Evolutionary conservation across 2,329 filamentous ascomycete species (phyloP), one percentile per base, ranked within the genome.

Genomic region (Aspergillus chevalieri): DNA sequence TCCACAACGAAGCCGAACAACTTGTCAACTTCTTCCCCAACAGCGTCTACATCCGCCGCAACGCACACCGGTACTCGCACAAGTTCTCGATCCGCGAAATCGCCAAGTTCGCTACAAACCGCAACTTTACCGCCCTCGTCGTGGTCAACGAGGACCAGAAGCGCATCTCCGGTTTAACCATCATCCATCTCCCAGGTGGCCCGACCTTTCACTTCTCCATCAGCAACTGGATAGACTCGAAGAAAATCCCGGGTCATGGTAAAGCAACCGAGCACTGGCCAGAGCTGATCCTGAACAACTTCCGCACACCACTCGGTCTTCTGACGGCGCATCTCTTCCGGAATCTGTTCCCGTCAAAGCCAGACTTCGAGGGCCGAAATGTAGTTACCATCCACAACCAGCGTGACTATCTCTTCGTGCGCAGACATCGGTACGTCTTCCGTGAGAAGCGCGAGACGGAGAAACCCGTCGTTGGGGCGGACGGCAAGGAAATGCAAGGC

Each of bases 41-140:
- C 68, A 79, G 77, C 59, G 78, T 76, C 42, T 96, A 97, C 72
- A 87, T 98, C 59, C 88, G 84, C 2, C 86, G 93, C 51, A 90
- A 87, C 6, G 82, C 84, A 9, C 90, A 96, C 68, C 83, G 83
- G 47, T 89, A 91, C 69, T 82, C 84, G 7, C 84, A 96, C 77
- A 94, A 95, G 66, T 97, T 95, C 75, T 92, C 86, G 21, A 79
- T 98, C 21, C 82, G 87, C 45, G 93, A 98, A 68, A 97, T 98
- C 57, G 83, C 87, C 62, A 82, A 84, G 56, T 97, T 92, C 65
- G 92, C 92, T 33, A 70, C 82, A 12, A 89, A 92, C 62, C 80
- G 89, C 43, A 83, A 86, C 38, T 97, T 88, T 72, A 95, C 90
- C 0, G 81, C 89, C 21, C 77, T 98, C 2, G 74, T 96, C 2